Percentiles rank a stretch among this genome's conserved stretches.
Evolutionary conservation across 768 basidiomycete species (phyloP).

Genomic region (Lanmaoa pseudosensibilis): DNA sequence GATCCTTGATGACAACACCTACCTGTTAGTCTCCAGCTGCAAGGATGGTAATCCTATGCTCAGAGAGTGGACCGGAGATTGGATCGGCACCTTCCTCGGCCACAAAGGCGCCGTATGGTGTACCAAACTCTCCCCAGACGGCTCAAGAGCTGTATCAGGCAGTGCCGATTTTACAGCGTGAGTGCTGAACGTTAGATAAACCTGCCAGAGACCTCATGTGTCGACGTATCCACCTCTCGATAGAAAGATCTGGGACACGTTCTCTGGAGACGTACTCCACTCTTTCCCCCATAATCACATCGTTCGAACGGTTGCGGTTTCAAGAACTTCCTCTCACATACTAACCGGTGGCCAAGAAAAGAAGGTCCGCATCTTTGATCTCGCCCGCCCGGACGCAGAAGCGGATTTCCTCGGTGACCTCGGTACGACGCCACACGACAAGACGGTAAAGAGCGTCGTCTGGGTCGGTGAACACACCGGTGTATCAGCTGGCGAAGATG

Average conservation of each 20-base stretch:
- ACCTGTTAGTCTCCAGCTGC: constrained; percentile 92
- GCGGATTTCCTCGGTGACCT: constrained; percentile 74
- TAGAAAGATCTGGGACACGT: constrained; percentile 97
- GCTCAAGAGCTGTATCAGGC: constrained; percentile 83
- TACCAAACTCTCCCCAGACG: constrained; percentile 85
- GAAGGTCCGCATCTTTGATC: constrained; percentile 93
- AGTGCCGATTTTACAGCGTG: constrained; percentile 98
- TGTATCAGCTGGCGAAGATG: constrained; percentile 91
- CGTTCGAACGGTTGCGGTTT: constrained; percentile 91
- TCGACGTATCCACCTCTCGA: constrained; percentile 9
- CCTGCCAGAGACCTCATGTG: constrained; percentile 1
- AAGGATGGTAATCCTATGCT: constrained; percentile 99
- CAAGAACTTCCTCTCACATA: constrained; percentile 64
- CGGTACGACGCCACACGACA: constrained; percentile 71
- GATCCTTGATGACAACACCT: constrained; percentile 81
- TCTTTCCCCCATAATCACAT: constrained; percentile 99
- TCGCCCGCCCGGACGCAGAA: constrained; percentile 81
- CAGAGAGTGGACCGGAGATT: constrained; percentile 96
- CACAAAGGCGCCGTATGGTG: constrained; percentile 98
- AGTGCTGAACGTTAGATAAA: constrained; percentile 31
- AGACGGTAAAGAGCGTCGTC: constrained; percentile 88
- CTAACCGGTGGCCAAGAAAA: constrained; percentile 96
- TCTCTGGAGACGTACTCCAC: constrained; percentile 80
- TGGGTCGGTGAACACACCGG: constrained; percentile 89
- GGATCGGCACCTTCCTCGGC: constrained; percentile 92